Evolutionary conservation across 2,329 filamentous ascomycete species (phyloP).

Genomic region (Didymosphaeria variabile): DNA sequence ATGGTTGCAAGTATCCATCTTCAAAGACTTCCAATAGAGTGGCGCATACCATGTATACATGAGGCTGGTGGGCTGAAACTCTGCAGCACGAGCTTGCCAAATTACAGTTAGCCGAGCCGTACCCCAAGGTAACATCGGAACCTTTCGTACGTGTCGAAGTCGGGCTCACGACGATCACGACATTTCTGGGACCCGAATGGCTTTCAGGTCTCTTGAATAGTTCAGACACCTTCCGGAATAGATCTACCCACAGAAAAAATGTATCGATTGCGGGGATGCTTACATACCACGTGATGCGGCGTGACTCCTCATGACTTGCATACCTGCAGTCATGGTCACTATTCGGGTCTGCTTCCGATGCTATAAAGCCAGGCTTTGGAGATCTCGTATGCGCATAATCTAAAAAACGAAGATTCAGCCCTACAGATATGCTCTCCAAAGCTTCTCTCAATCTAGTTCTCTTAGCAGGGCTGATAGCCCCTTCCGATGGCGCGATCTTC

Average conservation of each 20-base stretch:
- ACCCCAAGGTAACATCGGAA: constrained; percentile 10
- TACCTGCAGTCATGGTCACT: not conserved
- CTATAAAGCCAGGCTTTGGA: not conserved
- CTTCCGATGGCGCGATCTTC: not conserved
- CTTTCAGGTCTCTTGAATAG: not conserved
- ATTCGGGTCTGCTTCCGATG: not conserved
- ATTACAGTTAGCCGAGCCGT: not conserved
- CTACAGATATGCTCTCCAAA: not conserved
- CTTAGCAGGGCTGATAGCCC: not conserved
- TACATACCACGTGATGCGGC: constrained; percentile 12
- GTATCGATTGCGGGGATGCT: constrained; percentile 13
- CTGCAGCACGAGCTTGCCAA: not conserved
- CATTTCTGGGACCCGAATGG: not conserved
- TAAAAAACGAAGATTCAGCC: not conserved
- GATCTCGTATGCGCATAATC: not conserved
- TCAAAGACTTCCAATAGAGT: not conserved
- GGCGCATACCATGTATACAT: not conserved
- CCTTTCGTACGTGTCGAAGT: not conserved
- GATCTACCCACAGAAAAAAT: not conserved
- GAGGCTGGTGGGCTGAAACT: constrained; percentile 6
- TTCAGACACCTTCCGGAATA: constrained; percentile 6
- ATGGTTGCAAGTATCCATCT: not conserved
- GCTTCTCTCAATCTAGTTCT: not conserved
- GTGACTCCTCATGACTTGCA: constrained; percentile 8
- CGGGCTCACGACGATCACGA: not conserved